phyloP scores from a whole-genome alignment of 805 yeast genomes.

The Candida adriatica region DNA sequence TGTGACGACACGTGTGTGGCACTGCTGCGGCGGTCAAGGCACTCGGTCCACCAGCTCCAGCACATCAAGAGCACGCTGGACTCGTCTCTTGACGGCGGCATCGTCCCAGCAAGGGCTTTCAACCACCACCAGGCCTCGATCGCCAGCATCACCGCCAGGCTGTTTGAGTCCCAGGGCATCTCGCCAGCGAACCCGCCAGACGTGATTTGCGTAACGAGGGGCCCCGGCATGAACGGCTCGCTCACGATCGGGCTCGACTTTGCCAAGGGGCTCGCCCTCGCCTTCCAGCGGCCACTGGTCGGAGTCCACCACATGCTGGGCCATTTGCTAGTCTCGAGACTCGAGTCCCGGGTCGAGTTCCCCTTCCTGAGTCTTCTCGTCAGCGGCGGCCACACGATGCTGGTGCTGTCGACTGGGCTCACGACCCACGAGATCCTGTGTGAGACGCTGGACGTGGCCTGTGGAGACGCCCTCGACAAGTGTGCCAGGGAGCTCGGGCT shows the following conservation, averaged over 20 bases:
- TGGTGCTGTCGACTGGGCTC: slow-evolving; percentile 59
- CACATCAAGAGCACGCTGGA: slow-evolving; percentile 63
- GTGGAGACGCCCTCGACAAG: slow-evolving; percentile 90
- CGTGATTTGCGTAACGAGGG: slow-evolving; percentile 82
- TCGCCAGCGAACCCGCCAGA: slow-evolving; percentile 41
- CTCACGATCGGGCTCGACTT: slow-evolving; percentile 74
- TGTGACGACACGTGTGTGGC: slow-evolving; percentile 96
- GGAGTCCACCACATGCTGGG: slow-evolving; percentile 98
- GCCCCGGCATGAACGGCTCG: slow-evolving; percentile 96
- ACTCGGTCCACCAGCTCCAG: slow-evolving; percentile 34
- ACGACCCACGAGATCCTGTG: slow-evolving; percentile 65
- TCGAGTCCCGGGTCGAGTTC: slow-evolving; percentile 38
- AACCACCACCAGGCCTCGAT: slow-evolving; percentile 63
- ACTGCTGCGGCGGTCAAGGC: slow-evolving; percentile 44
- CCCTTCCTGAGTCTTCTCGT: slow-evolving; percentile 75
- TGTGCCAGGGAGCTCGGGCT: slow-evolving; percentile 84
- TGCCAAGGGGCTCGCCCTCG: slow-evolving; percentile 79
- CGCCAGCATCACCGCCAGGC: slow-evolving; percentile 40
- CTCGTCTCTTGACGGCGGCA: slow-evolving; percentile 69
- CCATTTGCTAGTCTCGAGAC: slow-evolving; percentile 66
- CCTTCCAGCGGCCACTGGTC: slow-evolving; percentile 68
- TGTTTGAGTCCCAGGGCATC: slow-evolving; percentile 28
- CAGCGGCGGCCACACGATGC: slow-evolving; percentile 93
- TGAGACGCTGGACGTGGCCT: slow-evolving; percentile 80
- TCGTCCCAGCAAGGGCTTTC: slow-evolving; percentile 80